Base-by-base conservation (phyloP, 1,284 basidiomycete species). In the Fomes fomentarius region DNA sequence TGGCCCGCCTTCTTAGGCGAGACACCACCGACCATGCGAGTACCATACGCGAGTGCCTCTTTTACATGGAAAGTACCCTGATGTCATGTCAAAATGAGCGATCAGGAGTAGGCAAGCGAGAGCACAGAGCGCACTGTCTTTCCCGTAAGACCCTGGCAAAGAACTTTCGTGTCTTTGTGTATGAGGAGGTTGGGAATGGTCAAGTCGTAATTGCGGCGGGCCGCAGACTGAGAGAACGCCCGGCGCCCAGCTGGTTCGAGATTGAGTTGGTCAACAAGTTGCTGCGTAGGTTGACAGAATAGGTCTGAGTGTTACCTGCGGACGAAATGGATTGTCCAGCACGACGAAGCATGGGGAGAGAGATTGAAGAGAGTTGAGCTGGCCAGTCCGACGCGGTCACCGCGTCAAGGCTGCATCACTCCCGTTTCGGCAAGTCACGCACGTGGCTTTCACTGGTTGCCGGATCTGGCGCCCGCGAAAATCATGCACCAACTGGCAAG, bases 1-100 rank as follows among this genome's bases (percentile, higher is more conserved):
- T 93, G 89, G 31, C 97, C 97, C 49, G 96, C 97, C 76, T 98
- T 99, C 79, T 93, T 97, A 47, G 96, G 97, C 34, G 94, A 96
- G 51, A 97, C 95, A 69, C 97, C 97, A 56, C 96, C 97, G 57
- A 99, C 94, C 87, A 99, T 94, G 57, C 91, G 92, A 56, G 97
- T 99, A 30, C 96, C 96, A 72, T 94, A 99, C 47, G 87, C 93
- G 61, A 99, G 76, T 44, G 97, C 95, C 75, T 98, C 95, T 71
- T 85, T 90, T 62, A 88, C 87, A 81, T 99, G 97, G 85, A 99
- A 99, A 65, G 96, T 98, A 66, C 89, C 96, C 95, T 98, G 63
- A 25, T n/a, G 19, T 35, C 41, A 44, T 25, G 41, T 60, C 25
- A 58, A 49, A 25, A 33, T 33, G n/a, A 25, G 24, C 2, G 24